These are phyloP conservation scores for Quercus berberidifolia DNA, from an alignment of 306 rosid genomes.

Conservation along the genomic window DNA sequence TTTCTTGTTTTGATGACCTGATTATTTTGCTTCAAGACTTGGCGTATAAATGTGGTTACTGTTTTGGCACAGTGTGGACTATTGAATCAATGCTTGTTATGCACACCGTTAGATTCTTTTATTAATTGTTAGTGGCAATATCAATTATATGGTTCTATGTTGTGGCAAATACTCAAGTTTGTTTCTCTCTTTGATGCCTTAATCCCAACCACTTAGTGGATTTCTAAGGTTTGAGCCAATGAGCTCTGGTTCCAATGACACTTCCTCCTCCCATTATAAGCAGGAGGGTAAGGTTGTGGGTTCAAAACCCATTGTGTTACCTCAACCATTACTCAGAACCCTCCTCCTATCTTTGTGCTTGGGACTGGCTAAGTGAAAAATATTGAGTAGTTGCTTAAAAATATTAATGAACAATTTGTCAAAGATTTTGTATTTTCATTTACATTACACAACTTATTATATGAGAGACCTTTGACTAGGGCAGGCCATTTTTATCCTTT, in stretches of 20 bases:
- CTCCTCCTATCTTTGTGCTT: neutral
- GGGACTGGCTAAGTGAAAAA: neutral
- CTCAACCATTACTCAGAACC: neutral
- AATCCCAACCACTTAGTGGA: neutral
- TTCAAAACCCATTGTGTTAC: too few relatives aligned
- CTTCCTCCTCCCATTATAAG: too few relatives aligned
- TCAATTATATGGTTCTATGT: neutral
- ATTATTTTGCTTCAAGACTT: too few relatives aligned
- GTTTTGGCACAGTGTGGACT: too few relatives aligned
- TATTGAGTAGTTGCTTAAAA: neutral
- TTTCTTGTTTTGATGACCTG: too few relatives aligned
- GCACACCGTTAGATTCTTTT: neutral
- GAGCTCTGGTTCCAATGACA: too few relatives aligned
- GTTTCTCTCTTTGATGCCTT: neutral
- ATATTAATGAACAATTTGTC: neutral
- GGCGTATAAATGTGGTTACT: too few relatives aligned
- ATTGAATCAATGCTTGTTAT: neutral
- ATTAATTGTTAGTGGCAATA: neutral
- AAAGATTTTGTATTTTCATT: neutral
- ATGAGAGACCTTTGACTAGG: neutral
- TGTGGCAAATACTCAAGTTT: neutral
- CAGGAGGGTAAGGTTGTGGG: too few relatives aligned
- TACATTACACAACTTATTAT: neutral
- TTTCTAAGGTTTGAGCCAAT: neutral
- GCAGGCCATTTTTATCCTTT: neutral